Percentiles rank a stretch among this genome's conserved stretches.
phyloP scores from a whole-genome alignment of 2,329 filamentous ascomycete species.

The Verticillium klebahnii region DNA sequence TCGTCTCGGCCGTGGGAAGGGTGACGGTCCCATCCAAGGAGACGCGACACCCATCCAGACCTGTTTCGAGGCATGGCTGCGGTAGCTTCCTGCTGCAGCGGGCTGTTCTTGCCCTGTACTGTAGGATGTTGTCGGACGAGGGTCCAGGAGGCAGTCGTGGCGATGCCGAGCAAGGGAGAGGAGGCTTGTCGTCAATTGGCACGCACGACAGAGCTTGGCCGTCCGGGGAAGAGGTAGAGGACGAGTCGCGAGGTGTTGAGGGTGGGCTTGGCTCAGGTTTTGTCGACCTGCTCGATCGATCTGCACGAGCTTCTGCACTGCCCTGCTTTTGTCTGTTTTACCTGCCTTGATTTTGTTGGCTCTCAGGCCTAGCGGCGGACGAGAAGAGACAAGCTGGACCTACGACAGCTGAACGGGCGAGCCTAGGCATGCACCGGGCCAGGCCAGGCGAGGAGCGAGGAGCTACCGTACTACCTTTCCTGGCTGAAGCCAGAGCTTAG shows the following conservation, averaged over 20 bases:
- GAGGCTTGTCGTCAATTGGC: not conserved
- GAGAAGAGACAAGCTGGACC: not conserved
- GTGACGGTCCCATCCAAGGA: constrained; percentile 30
- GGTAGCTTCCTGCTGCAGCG: not conserved
- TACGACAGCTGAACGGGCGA: not conserved
- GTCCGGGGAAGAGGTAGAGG: not conserved
- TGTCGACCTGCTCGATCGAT: not conserved
- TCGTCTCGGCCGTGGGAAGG: constrained; percentile 23
- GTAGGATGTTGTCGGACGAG: not conserved
- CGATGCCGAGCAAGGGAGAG: not conserved
- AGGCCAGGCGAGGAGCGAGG: too few relatives aligned
- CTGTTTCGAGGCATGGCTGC: constrained; percentile 4
- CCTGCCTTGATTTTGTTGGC: not conserved
- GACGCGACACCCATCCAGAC: constrained; percentile 22
- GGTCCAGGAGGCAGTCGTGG: not conserved
- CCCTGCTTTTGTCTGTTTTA: not conserved
- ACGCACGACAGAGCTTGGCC: not conserved
- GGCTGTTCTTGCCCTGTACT: not conserved
- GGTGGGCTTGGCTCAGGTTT: not conserved
- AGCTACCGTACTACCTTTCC: not conserved
- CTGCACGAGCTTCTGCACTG: not conserved
- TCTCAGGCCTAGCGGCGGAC: not conserved
- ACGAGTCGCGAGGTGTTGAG: not conserved
- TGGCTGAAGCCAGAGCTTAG: too few relatives aligned
- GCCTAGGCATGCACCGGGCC: not conserved